Evolutionary conservation across 2,329 filamentous ascomycete species (phyloP), one percentile per base, ranked within the genome.

Genomic region (Epichloe scottii): DNA sequence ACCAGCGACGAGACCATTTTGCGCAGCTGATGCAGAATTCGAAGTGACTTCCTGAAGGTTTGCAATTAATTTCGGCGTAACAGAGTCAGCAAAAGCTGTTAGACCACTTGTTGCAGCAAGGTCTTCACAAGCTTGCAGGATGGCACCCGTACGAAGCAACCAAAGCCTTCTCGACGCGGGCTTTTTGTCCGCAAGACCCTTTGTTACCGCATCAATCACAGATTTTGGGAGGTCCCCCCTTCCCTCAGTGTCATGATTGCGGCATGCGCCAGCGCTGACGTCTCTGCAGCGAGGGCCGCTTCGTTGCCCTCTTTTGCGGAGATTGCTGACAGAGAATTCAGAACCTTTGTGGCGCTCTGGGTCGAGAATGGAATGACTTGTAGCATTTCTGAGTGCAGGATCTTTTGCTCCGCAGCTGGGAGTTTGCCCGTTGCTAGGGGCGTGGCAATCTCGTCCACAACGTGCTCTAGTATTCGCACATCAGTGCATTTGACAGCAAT

Each of bases 231-330:
- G 63, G 37, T 82, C 74, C 74, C 66, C 23, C 73, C 77, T 30
- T 79, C 73, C n/a, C 75, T 67, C 15, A 96, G 63, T 38, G 85
- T 72, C 60, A 77, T 79, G 11, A 71, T 69, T 35, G 85, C 69
- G 59, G 87, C 85, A 53, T 78, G 77, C 49, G 81, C 76, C 51
- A 97, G 74, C 4, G 87, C 78, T 35, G 76, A 75, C 6, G 89
- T 81, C 65, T 95, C 89, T 10, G 87, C 82, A 41, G 79, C 76
- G 26, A 95, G 72, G 41, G 90, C 90, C 37, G 76, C 71, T 66
- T 98, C 93, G 59, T 94, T 97, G 7, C 89, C 83, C 68, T 98
- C 93, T 62, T 96, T 95, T 6, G 78, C 70, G 17, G 86, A 82
- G 14, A 89, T 73, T 17, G 80, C 68, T 6, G 84, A 79, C 53